Base-by-base conservation (phyloP, 352 stramenopile genomes). In the Phytophthora aleatoria region DNA sequence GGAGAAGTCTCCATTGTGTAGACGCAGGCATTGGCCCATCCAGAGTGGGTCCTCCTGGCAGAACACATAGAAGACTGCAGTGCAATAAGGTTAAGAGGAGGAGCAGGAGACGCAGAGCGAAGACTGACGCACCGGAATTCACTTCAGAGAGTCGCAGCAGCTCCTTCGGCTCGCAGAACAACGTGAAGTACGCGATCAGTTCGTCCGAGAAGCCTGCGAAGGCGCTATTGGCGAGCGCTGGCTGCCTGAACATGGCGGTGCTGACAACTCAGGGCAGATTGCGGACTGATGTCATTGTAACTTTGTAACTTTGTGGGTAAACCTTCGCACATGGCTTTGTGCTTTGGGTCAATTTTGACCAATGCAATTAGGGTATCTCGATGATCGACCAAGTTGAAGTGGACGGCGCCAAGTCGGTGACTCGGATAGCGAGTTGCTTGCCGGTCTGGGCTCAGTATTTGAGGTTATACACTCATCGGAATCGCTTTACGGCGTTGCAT, bases 31-130 rank as follows among this genome's bases (percentile, higher is more conserved):
- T 45, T 92, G 83, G 48, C 77, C 66, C 81, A 92, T 93, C 87
- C 87, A 95, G 36, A 95, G 73, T 48, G 87, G 85, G 38, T 94
- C 81, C 62, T 94, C 85, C 51, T 84, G 77, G 42, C 76, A 77
- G 48, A 94, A 92, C 42, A 91, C 83, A 69, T 92, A 92, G 65
- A 94, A 84, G 15, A 90, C 84, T 92, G n/a, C 27, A 53, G 30
- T 39, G 47, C 8, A 15, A 57, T 4, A 13, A 42, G 33, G 7
- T 49, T 35, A 53, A 12, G 43, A 24, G 6, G 38, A 24, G 20
- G 12, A 24, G 20, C 10, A 2, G 35, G 4, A 5, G 13, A 39
- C 33, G 20, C 3, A 50, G 5, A 7, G 8, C 15, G 5, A 3
- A 27, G 24, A 30, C 6, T 12, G 24, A 72, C 55, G 69, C 58